Percentiles rank a stretch among this genome's conserved stretches.
phyloP scores from a whole-genome alignment of 2,329 filamentous ascomycete genomes.

The Myriangium duriaei region DNA sequence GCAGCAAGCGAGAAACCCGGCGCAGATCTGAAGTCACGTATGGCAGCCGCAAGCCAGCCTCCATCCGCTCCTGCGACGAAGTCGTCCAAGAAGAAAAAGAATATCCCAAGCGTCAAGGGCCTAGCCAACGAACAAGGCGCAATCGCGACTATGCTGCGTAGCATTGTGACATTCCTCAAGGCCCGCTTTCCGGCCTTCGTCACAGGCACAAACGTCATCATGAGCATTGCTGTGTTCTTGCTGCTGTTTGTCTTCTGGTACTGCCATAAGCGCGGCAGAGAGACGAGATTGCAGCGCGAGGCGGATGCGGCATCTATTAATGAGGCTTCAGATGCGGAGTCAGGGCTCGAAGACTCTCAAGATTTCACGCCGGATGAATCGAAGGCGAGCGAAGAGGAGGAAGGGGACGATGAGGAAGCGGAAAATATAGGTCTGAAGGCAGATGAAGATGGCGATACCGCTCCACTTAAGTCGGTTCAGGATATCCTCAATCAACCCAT shows the following conservation, averaged over 20 bases:
- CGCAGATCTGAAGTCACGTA: slow-evolving; percentile 27
- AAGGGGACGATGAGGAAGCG: neutral
- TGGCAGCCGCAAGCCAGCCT: slow-evolving; percentile 23
- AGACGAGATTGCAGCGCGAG: slow-evolving; percentile 53
- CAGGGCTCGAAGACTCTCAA: slow-evolving; percentile 3
- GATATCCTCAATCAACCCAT: slow-evolving; percentile 15
- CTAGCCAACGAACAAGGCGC: slow-evolving; percentile 79
- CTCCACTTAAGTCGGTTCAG: no score
- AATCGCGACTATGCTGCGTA: slow-evolving; percentile 68
- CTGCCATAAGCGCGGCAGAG: slow-evolving; percentile 86
- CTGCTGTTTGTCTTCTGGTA: slow-evolving; percentile 95
- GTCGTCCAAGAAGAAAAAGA: slow-evolving; percentile 53
- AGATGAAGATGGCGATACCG: slow-evolving; percentile 12
- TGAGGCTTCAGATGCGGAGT: slow-evolving; percentile 6
- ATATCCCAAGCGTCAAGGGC: slow-evolving; percentile 61
- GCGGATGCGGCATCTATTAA: slow-evolving; percentile 7
- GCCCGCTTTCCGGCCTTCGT: slow-evolving; percentile 81
- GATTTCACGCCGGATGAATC: slow-evolving; percentile 3
- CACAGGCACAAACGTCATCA: slow-evolving; percentile 72
- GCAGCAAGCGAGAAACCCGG: slow-evolving; percentile 58
- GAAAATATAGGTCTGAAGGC: slow-evolving; percentile 2
- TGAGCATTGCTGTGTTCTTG: slow-evolving; percentile 79
- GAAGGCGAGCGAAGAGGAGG: slow-evolving; percentile 1
- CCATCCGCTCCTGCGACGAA: slow-evolving; percentile 23
- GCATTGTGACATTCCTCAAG: slow-evolving; percentile 83